Evolutionary conservation across 169 alveolate species (phyloP).

Genomic region (Blepharisma undulans): DNA sequence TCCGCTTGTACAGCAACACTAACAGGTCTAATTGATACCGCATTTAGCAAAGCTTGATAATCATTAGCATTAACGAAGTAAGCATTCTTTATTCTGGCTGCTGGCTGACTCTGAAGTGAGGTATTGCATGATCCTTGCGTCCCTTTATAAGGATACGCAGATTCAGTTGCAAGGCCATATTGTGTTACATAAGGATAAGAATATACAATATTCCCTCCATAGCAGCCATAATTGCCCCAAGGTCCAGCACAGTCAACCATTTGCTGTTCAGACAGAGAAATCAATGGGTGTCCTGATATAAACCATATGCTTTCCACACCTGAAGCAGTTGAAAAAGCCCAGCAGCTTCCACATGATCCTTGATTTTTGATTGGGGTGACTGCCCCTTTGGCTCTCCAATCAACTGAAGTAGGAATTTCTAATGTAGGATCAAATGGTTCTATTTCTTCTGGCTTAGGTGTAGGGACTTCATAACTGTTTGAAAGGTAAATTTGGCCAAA

Average conservation of each 20-base stretch:
- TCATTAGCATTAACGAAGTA: slow-evolving; percentile 30
- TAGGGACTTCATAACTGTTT: not conserved
- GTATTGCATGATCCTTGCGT: slow-evolving; percentile 56
- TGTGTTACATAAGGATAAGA: slow-evolving; percentile 61
- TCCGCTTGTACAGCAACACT: slow-evolving; percentile 94
- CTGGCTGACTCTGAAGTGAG: not conserved
- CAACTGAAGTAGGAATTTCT: slow-evolving; percentile 27
- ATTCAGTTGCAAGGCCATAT: slow-evolving; percentile 63
- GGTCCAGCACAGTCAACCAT: slow-evolving; percentile 69
- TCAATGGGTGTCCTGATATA: not conserved
- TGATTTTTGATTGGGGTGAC: slow-evolving; percentile 57
- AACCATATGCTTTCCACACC: slow-evolving; percentile 23
- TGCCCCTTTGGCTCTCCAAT: slow-evolving; percentile 59
- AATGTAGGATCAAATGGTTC: not conserved
- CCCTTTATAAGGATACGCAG: slow-evolving; percentile 73
- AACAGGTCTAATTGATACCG: slow-evolving; percentile 76
- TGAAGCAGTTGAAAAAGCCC: slow-evolving; percentile 62
- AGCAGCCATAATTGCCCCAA: slow-evolving; percentile 69
- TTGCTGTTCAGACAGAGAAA: slow-evolving; percentile 69
- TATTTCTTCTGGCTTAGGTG: not conserved
- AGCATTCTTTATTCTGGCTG: not conserved
- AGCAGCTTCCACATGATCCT: slow-evolving; percentile 65
- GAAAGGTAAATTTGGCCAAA: not conserved
- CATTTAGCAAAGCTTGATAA: slow-evolving; percentile 50
- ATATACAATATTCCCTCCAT: slow-evolving; percentile 76